Conservation (phyloP, 2,329 filamentous ascomycete genomes). For the Cladosporium velox region DNA sequence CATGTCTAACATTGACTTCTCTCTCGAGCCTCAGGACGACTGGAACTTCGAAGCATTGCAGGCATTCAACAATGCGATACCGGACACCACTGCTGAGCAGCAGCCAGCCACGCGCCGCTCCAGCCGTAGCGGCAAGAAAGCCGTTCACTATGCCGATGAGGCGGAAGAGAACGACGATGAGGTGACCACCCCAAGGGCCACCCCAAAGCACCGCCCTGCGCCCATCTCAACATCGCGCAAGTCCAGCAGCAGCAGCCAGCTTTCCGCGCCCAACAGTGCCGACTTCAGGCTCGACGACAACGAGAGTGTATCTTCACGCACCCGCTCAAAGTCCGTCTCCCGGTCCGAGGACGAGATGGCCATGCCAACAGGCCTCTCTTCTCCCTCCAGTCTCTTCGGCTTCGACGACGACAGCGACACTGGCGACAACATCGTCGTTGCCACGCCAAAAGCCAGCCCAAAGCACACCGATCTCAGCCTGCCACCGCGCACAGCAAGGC, state of each 20-base stretch:
- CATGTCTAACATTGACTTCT: background rate
- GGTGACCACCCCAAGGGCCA: background rate
- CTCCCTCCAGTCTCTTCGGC: constrained; percentile 2
- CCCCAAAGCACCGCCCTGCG: constrained; percentile 5
- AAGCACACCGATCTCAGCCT: background rate
- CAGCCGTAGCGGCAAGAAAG: background rate
- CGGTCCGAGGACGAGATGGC: background rate
- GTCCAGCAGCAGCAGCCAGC: background rate
- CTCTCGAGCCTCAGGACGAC: background rate
- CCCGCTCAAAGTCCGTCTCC: constrained; percentile 10
- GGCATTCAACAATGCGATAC: background rate
- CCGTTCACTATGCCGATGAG: constrained; percentile 15
- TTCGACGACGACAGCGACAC: background rate
- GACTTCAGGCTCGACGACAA: background rate
- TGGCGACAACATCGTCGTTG: constrained; percentile 4
- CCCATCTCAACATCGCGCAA: constrained; percentile 16
- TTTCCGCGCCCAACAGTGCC: constrained; percentile 3
- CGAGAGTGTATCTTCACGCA: constrained; percentile 4
- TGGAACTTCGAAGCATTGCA: constrained; percentile 5
- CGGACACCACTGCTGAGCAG: background rate
- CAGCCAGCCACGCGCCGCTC: background rate
- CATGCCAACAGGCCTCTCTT: background rate
- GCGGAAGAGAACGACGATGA: background rate
- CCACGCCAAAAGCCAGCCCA: background rate
- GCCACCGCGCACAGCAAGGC: background rate